These are phyloP conservation scores for Reticulascus tulasneorum DNA, from an alignment of 2,329 filamentous ascomycete species.

Conservation along the genomic window DNA sequence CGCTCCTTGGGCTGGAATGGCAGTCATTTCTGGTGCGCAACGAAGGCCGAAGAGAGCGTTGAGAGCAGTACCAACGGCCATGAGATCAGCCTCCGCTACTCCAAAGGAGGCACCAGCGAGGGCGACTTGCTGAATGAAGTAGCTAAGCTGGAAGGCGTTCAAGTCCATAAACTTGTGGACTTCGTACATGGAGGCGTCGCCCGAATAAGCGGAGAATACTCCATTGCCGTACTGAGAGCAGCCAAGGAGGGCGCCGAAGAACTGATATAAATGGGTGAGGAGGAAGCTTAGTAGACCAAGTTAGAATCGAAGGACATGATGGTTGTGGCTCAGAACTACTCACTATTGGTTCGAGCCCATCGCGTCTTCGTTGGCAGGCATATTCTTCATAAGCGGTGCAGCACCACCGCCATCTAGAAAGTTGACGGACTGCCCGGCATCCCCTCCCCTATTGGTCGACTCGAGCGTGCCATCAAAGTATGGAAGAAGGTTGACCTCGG, in stretches of 20 bases:
- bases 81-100: conserved; percentile 49
- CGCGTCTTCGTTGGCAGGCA: conserved; percentile 43
- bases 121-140: conserved; percentile 58
- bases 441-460: conserved; percentile 48
- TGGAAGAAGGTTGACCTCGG: conserved; percentile 51
- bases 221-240: conserved; percentile 47
- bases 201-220: conserved; percentile 47
- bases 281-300: conserved; percentile 37
- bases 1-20: conserved; percentile 39
- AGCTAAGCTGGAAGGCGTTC: conserved; percentile 44
- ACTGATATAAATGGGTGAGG: conserved; percentile 58
- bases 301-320: neutral
- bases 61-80: conserved; percentile 44
- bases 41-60: conserved; percentile 46
- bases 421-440: conserved; percentile 46
- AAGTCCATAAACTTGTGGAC: conserved; percentile 60
- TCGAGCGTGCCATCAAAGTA: conserved; percentile 55
- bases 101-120: conserved; percentile 55
- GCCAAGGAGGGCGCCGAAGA: conserved; percentile 55
- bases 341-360: conserved; percentile 60
- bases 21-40: conserved; percentile 42
- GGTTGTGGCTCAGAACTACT: conserved; percentile 11
- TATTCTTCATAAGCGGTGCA: conserved; percentile 50
- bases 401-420: conserved; percentile 59
- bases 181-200: conserved; percentile 42